Percentiles rank a stretch among this genome's conserved stretches.
Evolutionary conservation across 2,329 filamentous ascomycete genomes (phyloP).

Genomic region (Talaromyces marneffei): DNA sequence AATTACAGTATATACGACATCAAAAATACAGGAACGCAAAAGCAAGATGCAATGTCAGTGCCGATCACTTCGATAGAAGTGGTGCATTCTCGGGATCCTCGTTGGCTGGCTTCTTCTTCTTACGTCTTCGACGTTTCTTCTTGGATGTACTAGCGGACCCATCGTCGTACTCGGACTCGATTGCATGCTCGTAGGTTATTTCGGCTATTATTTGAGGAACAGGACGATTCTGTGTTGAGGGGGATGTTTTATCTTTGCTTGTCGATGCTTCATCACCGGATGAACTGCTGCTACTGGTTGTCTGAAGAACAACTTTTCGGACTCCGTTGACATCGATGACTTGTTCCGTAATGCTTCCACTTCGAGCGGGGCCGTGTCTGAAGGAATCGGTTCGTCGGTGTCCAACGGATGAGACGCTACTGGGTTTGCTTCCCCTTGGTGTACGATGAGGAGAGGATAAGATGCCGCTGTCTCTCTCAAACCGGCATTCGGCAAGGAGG

Average conservation of each 20-base stretch:
- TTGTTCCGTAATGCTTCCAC: slow-evolving; percentile 73
- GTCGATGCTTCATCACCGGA: slow-evolving; percentile 19
- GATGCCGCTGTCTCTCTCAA: background rate
- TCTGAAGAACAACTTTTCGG: slow-evolving; percentile 69
- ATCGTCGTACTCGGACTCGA: slow-evolving; percentile 8
- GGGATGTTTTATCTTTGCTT: background rate
- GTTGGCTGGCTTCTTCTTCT: slow-evolving; percentile 18
- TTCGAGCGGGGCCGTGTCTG: slow-evolving; percentile 53
- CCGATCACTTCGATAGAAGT: slow-evolving; percentile 16
- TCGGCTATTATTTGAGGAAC: background rate
- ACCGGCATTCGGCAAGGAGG: slow-evolving; percentile 22
- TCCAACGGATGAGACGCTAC: slow-evolving; percentile 22
- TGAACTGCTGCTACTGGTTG: slow-evolving; percentile 54
- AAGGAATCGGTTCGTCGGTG: slow-evolving; percentile 27
- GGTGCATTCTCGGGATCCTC: slow-evolving; percentile 19
- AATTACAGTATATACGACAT: background rate
- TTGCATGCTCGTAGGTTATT: background rate
- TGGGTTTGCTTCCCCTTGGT: slow-evolving; percentile 17
- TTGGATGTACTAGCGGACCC: slow-evolving; percentile 14
- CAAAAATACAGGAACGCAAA: background rate
- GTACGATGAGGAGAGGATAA: slow-evolving; percentile 2
- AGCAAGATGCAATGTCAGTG: background rate
- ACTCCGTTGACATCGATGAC: slow-evolving; percentile 68
- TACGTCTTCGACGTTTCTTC: slow-evolving; percentile 25
- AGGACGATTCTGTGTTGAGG: background rate